A percentile compares a stretch with the other conserved stretches of the same genome.
phyloP scores from a whole-genome alignment of 306 rosid genomes.

The Fagus sylvatica region DNA sequence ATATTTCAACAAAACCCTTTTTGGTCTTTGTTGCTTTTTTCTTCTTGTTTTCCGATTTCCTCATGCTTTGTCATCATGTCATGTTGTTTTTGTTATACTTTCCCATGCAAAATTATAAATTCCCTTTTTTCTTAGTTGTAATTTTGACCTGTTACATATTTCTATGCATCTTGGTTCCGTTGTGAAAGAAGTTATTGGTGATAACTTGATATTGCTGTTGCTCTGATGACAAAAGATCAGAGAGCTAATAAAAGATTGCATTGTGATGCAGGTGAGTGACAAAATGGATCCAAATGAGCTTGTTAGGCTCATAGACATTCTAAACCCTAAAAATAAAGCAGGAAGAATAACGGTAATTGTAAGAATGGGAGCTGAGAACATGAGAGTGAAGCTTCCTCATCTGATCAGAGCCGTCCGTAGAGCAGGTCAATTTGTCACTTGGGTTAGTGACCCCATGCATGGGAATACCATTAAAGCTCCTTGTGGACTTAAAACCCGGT shows the following conservation, averaged over 20 bases:
- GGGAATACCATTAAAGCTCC: constrained; percentile 51
- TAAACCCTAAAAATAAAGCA: constrained; percentile 39
- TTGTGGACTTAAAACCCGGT: constrained; percentile 45
- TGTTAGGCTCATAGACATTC: constrained; percentile 40
- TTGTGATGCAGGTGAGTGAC: constrained; percentile 43
- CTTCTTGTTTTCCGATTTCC: not conserved
- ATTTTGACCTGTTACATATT: not conserved
- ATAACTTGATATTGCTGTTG: not conserved
- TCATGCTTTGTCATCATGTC: not conserved
- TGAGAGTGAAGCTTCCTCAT: constrained; percentile 47
- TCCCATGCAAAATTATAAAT: not conserved
- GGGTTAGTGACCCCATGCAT: constrained; percentile 50
- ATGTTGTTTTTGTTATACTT: not conserved
- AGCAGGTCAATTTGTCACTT: constrained; percentile 42
- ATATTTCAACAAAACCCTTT: not conserved
- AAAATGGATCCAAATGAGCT: constrained; percentile 48
- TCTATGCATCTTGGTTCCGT: not conserved
- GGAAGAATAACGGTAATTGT: constrained; percentile 41
- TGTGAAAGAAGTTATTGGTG: not conserved
- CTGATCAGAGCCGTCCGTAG: constrained; percentile 41
- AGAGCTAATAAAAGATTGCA: not conserved
- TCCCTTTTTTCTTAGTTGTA: not conserved
- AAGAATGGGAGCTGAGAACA: constrained; percentile 50
- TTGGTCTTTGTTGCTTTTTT: not conserved
- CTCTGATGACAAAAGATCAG: not conserved